phyloP scores from a whole-genome alignment of 164 flowering plant species.

The Liquidambar formosana region DNA sequence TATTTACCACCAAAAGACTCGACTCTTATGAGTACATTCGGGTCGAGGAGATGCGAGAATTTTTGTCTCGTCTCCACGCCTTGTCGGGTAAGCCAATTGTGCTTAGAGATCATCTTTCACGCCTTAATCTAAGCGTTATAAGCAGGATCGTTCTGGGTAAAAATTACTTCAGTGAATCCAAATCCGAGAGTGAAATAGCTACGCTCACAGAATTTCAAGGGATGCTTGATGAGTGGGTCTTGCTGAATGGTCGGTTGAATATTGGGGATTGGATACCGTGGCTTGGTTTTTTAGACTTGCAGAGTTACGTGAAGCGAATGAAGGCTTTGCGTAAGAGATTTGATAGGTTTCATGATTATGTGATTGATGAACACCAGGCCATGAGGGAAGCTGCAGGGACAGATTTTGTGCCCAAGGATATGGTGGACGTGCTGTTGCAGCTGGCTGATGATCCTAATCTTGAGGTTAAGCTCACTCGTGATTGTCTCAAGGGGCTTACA shows the following conservation, averaged over 20 bases:
- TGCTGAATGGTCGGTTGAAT: slow-evolving; percentile 43
- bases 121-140: slow-evolving; percentile 20
- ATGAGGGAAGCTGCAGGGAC: slow-evolving; percentile 5
- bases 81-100: slow-evolving; percentile 12
- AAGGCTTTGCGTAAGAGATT: slow-evolving; percentile 44
- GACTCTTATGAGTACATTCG: no score
- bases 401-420: no score
- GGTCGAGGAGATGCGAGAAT: no score
- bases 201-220: slow-evolving; percentile 31
- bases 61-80: slow-evolving; percentile 2
- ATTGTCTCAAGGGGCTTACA: slow-evolving; percentile 19
- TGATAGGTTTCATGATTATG: slow-evolving; percentile 46
- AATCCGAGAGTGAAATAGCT: not conserved
- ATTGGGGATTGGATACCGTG: slow-evolving; percentile 54
- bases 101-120: no score
- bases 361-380: no score
- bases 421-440: no score
- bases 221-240: slow-evolving; percentile 49
- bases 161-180: slow-evolving; percentile 19
- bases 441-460: no score
- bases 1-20: slow-evolving; percentile 31
- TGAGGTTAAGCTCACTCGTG: no score
- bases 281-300: slow-evolving; percentile 40
- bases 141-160: slow-evolving; percentile 37
- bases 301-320: slow-evolving; percentile 54